These are phyloP conservation scores for Fraxinus paxiana DNA, from an alignment of 305 asterid genomes.

Conservation along the genomic window DNA sequence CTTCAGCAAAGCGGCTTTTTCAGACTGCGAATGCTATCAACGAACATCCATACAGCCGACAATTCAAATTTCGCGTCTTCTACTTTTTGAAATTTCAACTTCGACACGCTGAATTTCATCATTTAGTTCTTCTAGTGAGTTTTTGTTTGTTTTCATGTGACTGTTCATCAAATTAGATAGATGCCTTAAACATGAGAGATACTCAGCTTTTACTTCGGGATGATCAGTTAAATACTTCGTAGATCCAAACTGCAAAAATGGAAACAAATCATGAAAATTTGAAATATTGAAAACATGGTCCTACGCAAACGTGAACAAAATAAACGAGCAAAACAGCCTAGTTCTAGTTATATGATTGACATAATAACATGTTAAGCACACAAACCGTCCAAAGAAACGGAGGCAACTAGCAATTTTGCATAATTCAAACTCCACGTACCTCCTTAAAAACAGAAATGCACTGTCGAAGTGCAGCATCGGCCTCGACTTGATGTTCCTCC, in stretches of 20 bases:
- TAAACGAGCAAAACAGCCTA: neutral
- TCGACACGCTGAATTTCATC: conserved; percentile 50
- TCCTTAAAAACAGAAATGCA: conserved; percentile 68
- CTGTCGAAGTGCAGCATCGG: conserved; percentile 47
- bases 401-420: neutral
- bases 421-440: conserved; percentile 37
- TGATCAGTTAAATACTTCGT: conserved; percentile 35
- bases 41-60: neutral
- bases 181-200: conserved; percentile 54
- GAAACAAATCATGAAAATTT: neutral
- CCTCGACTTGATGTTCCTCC: conserved; percentile 38
- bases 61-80: conserved; percentile 16
- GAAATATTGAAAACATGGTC: neutral
- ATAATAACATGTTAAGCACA: neutral
- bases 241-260: conserved; percentile 49
- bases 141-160: conserved; percentile 24
- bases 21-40: neutral
- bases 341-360: neutral
- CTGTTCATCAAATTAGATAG: conserved; percentile 33
- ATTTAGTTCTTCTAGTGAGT: conserved; percentile 34
- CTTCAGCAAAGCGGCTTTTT: neutral
- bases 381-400: neutral
- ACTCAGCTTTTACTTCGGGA: conserved; percentile 60
- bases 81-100: conserved; percentile 35
- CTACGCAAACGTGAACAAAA: neutral